These are phyloP conservation scores for Serpula lacrymans DNA, from an alignment of 768 basidiomycete species.

Conservation along the genomic window DNA sequence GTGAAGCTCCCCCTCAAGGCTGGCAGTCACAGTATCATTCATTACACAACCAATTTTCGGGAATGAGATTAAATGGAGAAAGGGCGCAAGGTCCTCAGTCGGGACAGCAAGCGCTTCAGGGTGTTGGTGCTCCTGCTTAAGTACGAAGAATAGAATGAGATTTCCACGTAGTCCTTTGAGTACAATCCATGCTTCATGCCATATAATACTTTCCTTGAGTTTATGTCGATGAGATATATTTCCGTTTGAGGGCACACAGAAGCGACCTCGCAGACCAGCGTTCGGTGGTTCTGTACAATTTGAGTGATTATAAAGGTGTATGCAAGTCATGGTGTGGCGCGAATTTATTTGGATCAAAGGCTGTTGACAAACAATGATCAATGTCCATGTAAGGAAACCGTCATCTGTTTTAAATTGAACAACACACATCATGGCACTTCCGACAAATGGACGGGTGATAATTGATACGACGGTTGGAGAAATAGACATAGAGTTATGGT, in stretches of 20 bases:
- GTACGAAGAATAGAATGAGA: no score
- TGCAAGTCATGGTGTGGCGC: neutral
- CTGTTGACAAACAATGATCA: neutral
- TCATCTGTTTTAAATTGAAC: no score
- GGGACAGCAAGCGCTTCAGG: neutral
- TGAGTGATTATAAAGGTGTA: no score
- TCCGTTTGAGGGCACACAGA: neutral
- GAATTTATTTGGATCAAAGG: neutral
- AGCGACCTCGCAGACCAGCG: neutral
- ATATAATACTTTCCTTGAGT: no score
- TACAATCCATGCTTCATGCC: no score
- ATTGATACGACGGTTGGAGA: constrained; percentile 88
- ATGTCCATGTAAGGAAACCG: neutral
- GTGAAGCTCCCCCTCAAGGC: neutral
- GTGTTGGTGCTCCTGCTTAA: neutral
- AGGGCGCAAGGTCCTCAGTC: neutral
- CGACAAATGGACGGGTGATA: constrained; percentile 83
- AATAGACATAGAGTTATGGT: constrained; percentile 89
- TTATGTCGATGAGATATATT: no score
- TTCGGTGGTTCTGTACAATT: no score
- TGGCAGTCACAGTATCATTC: neutral
- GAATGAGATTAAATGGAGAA: constrained; percentile 14
- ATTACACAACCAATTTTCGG: constrained; percentile 29
- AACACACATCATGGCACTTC: constrained; percentile 72
- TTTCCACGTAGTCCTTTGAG: no score